Conservation (phyloP, 805 yeast genomes). For the Saturnispora halmiae region DNA sequence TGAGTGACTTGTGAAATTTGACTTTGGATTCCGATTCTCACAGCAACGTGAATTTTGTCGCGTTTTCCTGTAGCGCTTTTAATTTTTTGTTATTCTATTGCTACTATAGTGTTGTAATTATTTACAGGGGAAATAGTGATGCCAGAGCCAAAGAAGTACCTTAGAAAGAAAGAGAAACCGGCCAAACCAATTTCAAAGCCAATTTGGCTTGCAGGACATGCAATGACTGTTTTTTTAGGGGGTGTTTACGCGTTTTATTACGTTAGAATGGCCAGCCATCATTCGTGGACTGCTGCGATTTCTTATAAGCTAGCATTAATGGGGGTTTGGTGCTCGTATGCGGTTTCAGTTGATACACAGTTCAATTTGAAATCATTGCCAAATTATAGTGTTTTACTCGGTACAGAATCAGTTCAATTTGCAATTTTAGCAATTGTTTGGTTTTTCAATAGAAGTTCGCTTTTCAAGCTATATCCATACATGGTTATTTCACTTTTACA, state of each 20-base stretch:
- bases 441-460: slow-evolving; percentile 55
- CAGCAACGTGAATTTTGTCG: background rate
- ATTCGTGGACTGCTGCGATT: slow-evolving; percentile 38
- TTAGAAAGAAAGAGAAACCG: slow-evolving; percentile 11
- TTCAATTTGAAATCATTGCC: slow-evolving; percentile 53
- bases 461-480: slow-evolving; percentile 58
- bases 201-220: slow-evolving; percentile 53
- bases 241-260: slow-evolving; percentile 28
- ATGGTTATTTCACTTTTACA: slow-evolving; percentile 51
- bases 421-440: slow-evolving; percentile 46
- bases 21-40: background rate
- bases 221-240: slow-evolving; percentile 37
- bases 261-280: slow-evolving; percentile 29
- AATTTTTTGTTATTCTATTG: too few relatives aligned
- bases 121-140: background rate
- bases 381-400: slow-evolving; percentile 50
- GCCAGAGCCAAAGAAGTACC: background rate
- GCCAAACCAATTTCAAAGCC: slow-evolving; percentile 26
- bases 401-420: slow-evolving; percentile 71
- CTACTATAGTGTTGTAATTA: too few relatives aligned
- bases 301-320: slow-evolving; percentile 46
- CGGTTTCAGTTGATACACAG: slow-evolving; percentile 46
- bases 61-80: too few relatives aligned
- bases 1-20: background rate
- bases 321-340: slow-evolving; percentile 47